Conservation (phyloP, 352 stramenopile genomes). For the Pythium aquatile region DNA sequence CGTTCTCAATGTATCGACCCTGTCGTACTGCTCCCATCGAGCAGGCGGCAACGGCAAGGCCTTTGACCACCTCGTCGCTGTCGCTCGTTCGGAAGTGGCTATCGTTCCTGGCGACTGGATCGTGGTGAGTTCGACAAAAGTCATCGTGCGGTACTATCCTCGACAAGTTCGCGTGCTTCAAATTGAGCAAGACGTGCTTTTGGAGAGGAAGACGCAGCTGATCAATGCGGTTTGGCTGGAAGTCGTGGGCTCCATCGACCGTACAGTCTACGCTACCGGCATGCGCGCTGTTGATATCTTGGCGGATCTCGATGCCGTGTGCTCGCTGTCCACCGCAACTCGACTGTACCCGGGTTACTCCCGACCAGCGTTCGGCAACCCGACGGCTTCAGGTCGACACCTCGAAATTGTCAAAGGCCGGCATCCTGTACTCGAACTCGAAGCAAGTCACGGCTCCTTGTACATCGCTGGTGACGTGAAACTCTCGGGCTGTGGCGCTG, state of each 20-base stretch:
- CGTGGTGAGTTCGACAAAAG: conserved; percentile 46
- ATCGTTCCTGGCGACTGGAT: conserved; percentile 39
- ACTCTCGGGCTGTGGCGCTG: conserved; percentile 7
- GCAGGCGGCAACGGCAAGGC: conserved; percentile 3
- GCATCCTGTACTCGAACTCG: conserved; percentile 59
- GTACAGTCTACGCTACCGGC: conserved; percentile 33
- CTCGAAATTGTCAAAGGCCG: conserved; percentile 52
- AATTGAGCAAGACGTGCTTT: conserved; percentile 32
- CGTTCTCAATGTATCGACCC: background rate
- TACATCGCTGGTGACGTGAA: conserved; percentile 40
- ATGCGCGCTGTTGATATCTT: conserved; percentile 47
- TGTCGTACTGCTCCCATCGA: conserved; percentile 14
- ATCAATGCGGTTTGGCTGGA: conserved; percentile 40
- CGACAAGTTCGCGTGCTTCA: conserved; percentile 39
- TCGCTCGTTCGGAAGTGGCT: conserved; percentile 1
- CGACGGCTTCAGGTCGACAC: background rate
- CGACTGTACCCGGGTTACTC: conserved; percentile 47
- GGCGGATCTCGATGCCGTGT: conserved; percentile 58
- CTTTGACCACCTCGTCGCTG: conserved; percentile 9
- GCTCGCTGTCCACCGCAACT: conserved; percentile 53
- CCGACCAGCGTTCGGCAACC: conserved; percentile 26
- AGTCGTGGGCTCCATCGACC: conserved; percentile 37
- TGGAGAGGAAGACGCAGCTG: conserved; percentile 34
- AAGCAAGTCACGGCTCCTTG: background rate
- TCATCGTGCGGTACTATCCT: conserved; percentile 40